Percentiles rank a stretch among this genome's conserved stretches.
phyloP scores from a whole-genome alignment of 2,329 filamentous ascomycete genomes.

The Trichoderma sp. region DNA sequence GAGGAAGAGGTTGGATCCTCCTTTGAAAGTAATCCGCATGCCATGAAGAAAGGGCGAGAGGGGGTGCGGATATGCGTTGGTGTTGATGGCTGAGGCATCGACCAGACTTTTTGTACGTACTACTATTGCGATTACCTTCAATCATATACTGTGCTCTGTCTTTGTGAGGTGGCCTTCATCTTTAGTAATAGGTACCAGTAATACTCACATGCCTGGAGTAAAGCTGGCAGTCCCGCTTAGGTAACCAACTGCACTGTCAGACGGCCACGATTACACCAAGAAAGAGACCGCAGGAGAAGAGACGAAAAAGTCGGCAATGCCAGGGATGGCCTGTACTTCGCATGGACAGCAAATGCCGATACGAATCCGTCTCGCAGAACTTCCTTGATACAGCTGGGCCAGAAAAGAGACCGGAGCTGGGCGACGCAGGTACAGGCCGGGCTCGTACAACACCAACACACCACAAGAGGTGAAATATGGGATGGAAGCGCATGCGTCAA shows the following conservation, averaged over 20 bases:
- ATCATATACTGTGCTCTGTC: too few relatives aligned
- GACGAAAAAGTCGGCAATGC: not conserved
- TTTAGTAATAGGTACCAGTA: not conserved
- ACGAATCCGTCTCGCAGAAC: not conserved
- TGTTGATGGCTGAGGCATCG: not conserved
- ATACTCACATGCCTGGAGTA: not conserved
- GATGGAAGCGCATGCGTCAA: not conserved
- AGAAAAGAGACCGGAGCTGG: not conserved
- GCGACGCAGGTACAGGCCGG: constrained; percentile 12
- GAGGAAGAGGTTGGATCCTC: not conserved
- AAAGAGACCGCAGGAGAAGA: not conserved
- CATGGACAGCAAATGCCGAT: not conserved
- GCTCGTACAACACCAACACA: not conserved
- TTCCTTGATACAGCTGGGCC: not conserved
- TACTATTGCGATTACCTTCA: not conserved
- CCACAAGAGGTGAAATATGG: not conserved
- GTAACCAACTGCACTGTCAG: not conserved
- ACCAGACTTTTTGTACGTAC: not conserved
- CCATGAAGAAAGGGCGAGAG: not conserved
- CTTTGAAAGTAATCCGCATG: not conserved
- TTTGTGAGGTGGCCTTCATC: too few relatives aligned
- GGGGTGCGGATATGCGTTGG: not conserved
- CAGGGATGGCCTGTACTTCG: not conserved
- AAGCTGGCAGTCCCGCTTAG: not conserved
- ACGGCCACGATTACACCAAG: not conserved